These are phyloP conservation scores for Deinandra increscens DNA, from an alignment of 129 eudicot species.

Conservation along the genomic window DNA sequence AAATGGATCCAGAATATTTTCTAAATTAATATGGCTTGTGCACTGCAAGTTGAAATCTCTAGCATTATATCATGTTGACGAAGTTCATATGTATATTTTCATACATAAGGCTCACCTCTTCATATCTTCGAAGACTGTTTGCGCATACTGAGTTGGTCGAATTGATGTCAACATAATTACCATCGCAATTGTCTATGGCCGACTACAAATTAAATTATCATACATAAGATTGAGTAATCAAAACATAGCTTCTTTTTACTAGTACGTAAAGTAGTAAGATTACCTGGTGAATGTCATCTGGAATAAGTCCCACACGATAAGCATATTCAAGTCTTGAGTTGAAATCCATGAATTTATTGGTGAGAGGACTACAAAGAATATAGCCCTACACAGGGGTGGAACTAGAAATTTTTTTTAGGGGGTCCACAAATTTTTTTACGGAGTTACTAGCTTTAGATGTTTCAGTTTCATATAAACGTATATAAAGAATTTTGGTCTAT, in stretches of 20 bases:
- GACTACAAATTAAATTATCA: conserved; percentile 7
- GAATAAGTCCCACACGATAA: too few relatives aligned
- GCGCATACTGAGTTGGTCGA: neutral
- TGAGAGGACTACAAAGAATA: conserved; percentile 8
- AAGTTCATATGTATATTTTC: neutral
- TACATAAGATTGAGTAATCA: neutral
- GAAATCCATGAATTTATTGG: conserved; percentile 15
- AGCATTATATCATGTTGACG: neutral
- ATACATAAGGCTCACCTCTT: conserved; percentile 16
- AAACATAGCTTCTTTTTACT: neutral
- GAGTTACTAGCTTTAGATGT: too few relatives aligned
- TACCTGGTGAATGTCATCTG: neutral
- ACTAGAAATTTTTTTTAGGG: too few relatives aligned
- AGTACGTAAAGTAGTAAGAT: neutral
- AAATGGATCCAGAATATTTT: conserved; percentile 20
- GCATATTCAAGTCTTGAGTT: too few relatives aligned
- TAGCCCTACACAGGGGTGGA: neutral
- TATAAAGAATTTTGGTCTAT: too few relatives aligned
- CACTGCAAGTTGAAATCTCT: conserved; percentile 15
- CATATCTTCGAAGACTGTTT: neutral
- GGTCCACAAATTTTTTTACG: too few relatives aligned
- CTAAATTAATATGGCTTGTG: conserved; percentile 1
- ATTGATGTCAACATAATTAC: neutral
- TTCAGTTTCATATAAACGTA: too few relatives aligned
- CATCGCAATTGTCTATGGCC: neutral